A percentile compares a stretch with the other conserved stretches of the same genome.
Conservation (phyloP, 2,329 filamentous ascomycete species). For the Byssothecium circinans region DNA sequence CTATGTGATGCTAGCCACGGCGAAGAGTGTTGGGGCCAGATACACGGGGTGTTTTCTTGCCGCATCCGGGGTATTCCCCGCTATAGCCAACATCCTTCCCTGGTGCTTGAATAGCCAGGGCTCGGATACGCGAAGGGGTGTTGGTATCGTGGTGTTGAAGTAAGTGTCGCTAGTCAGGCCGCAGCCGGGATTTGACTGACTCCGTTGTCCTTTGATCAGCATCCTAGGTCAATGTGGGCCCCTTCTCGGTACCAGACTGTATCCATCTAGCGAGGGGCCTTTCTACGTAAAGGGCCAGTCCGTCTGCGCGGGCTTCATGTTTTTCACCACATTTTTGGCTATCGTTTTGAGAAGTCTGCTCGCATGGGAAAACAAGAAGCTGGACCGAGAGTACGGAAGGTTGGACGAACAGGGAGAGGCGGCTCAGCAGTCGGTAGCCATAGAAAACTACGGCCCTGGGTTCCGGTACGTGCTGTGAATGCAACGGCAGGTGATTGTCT, state of each 20-base stretch:
- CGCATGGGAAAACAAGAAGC: conserved; percentile 41
- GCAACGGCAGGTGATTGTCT: too few species aligned
- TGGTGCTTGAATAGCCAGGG: conserved; percentile 73
- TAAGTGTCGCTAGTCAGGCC: conserved; percentile 46
- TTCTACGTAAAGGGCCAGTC: conserved; percentile 40
- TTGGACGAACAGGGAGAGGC: conserved; percentile 29
- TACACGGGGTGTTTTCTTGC: conserved; percentile 59
- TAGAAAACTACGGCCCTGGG: conserved; percentile 40
- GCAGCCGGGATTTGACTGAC: too few species aligned
- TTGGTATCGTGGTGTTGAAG: conserved; percentile 67
- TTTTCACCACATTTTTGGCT: conserved; percentile 38
- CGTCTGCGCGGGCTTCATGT: conserved; percentile 43
- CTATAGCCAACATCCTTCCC: conserved; percentile 70
- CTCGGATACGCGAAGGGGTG: conserved; percentile 66
- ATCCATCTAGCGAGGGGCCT: conserved; percentile 35
- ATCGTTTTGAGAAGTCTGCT: conserved; percentile 34
- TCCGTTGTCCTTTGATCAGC: too few species aligned
- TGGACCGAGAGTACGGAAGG: conserved; percentile 37
- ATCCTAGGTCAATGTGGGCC: conserved; percentile 52
- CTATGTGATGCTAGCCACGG: conserved; percentile 66
- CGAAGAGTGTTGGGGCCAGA: conserved; percentile 52
- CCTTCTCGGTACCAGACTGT: conserved; percentile 40
- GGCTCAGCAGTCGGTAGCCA: conserved; percentile 18
- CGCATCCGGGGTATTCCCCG: conserved; percentile 65
- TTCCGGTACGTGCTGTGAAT: conserved; percentile 39